phyloP scores from a whole-genome alignment of 345 rosid species.

The Populus simonii region DNA sequence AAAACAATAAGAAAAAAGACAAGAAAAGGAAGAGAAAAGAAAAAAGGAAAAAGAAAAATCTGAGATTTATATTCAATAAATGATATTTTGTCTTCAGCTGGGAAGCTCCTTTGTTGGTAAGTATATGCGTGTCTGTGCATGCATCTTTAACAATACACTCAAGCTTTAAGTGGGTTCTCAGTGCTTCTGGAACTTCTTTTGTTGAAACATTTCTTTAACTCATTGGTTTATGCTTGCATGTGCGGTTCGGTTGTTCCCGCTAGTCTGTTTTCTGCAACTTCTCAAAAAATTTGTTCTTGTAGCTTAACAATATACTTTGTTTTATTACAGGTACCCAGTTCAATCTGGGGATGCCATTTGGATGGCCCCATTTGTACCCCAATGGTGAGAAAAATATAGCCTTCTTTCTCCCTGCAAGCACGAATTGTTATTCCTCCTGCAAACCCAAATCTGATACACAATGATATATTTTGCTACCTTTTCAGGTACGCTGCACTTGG shows the following conservation, averaged over 20 bases:
- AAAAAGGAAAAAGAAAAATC: not conserved
- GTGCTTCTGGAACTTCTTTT: constrained; percentile 4
- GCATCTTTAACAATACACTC: not conserved
- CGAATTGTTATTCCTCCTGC: not conserved
- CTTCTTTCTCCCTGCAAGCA: not conserved
- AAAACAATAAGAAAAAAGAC: no score
- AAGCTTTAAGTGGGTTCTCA: constrained; percentile 1
- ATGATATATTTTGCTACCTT: constrained; percentile 5
- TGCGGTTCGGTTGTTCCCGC: not conserved
- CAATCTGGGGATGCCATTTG: constrained; percentile 93
- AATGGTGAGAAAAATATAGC: constrained; percentile 43
- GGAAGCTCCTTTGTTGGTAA: not conserved
- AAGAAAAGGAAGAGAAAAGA: no score
- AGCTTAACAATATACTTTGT: not conserved
- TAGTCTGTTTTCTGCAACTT: constrained; percentile 2
- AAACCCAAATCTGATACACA: not conserved
- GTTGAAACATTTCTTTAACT: not conserved
- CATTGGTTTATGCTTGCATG: not conserved
- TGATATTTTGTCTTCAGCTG: not conserved
- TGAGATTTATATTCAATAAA: not conserved
- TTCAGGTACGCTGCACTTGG: constrained; percentile 90
- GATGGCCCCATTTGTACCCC: constrained; percentile 99
- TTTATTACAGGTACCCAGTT: constrained; percentile 69
- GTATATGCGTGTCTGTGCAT: not conserved
- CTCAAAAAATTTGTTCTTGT: constrained; percentile 1